Percentiles rank a stretch among this genome's conserved stretches.
These are phyloP conservation scores for Microbotryum saponariae DNA, from an alignment of 1,284 basidiomycete species.

Conservation along the genomic window DNA sequence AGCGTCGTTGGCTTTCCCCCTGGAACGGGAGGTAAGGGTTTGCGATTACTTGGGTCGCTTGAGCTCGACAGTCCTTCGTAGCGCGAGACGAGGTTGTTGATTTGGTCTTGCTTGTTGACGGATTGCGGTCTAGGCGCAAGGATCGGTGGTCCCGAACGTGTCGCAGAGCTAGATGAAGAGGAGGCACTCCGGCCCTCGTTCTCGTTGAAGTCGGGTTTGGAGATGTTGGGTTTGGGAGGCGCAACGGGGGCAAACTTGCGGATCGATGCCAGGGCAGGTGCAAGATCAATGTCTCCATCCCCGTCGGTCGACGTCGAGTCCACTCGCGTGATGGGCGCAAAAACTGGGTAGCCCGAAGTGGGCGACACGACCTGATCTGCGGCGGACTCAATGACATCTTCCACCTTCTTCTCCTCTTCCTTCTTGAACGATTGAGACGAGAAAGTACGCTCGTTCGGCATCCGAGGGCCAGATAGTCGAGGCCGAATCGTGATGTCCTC, in stretches of 20 bases:
- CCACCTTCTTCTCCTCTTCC: too few relatives aligned
- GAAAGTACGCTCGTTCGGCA: background rate
- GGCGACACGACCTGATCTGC: too few relatives aligned
- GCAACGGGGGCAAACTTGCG: constrained; percentile 23
- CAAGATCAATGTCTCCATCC: constrained; percentile 29
- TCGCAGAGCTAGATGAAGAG: constrained; percentile 1
- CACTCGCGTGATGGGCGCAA: background rate
- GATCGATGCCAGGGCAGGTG: constrained; percentile 31
- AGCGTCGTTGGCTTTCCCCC: constrained; percentile 2
- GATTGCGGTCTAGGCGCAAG: constrained; percentile 17
- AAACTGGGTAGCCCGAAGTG: too few relatives aligned
- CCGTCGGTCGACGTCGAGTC: constrained; percentile 3
- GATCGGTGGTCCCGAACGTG: constrained; percentile 1
- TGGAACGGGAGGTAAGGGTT: background rate
- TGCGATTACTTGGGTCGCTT: background rate
- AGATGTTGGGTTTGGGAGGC: constrained; percentile 2
- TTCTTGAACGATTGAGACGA: background rate
- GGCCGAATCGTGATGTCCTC: background rate
- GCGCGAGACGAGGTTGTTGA: constrained; percentile 33
- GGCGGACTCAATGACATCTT: too few relatives aligned
- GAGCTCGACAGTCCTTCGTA: constrained; percentile 25
- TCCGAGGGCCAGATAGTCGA: background rate
- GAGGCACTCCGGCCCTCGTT: background rate
- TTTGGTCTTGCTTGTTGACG: constrained; percentile 11
- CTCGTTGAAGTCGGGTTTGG: background rate